Conservation (phyloP, 768 basidiomycete species). For the Serendipita vermifera region DNA sequence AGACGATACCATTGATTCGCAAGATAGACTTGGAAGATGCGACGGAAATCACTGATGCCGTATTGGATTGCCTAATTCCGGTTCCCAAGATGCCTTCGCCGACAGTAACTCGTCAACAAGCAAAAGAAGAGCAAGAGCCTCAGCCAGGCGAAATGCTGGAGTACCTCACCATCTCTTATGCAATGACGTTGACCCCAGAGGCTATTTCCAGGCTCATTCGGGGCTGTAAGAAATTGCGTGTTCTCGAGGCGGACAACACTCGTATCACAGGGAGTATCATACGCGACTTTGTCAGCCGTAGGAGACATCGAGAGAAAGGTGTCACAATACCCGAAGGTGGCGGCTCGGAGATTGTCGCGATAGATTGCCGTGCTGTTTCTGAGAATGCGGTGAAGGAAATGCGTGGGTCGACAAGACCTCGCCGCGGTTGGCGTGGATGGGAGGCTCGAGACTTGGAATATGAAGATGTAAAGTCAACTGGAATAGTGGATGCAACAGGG, state of each 20-base stretch:
- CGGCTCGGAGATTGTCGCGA: constrained; percentile 49
- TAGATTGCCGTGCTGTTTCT: constrained; percentile 62
- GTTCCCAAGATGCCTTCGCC: constrained; percentile 8
- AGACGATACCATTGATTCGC: constrained; percentile 54
- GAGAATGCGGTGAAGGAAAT: constrained; percentile 54
- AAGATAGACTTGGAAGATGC: constrained; percentile 83
- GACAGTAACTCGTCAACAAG: constrained; percentile 13
- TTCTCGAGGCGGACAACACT: constrained; percentile 72
- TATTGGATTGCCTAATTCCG: constrained; percentile 56
- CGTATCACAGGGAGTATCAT: constrained; percentile 48
- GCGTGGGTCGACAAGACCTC: constrained; percentile 41
- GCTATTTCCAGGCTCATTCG: constrained; percentile 52
- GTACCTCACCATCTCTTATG: constrained; percentile 57
- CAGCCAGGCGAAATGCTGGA: constrained; percentile 58
- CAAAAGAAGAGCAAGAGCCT: constrained; percentile 16
- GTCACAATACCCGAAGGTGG: constrained; percentile 8
- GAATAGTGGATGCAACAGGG: constrained; percentile 36
- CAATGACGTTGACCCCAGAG: constrained; percentile 47
- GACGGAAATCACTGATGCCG: constrained; percentile 51
- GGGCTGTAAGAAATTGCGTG: constrained; percentile 44
- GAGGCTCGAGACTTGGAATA: constrained; percentile 56
- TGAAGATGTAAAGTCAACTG: constrained; percentile 57
- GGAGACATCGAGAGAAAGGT: constrained; percentile 31
- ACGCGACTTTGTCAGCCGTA: constrained; percentile 51
- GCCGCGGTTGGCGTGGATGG: constrained; percentile 62